Base-by-base conservation (phyloP, 2,329 filamentous ascomycete species). In the Ilyonectria mors-panacis region DNA sequence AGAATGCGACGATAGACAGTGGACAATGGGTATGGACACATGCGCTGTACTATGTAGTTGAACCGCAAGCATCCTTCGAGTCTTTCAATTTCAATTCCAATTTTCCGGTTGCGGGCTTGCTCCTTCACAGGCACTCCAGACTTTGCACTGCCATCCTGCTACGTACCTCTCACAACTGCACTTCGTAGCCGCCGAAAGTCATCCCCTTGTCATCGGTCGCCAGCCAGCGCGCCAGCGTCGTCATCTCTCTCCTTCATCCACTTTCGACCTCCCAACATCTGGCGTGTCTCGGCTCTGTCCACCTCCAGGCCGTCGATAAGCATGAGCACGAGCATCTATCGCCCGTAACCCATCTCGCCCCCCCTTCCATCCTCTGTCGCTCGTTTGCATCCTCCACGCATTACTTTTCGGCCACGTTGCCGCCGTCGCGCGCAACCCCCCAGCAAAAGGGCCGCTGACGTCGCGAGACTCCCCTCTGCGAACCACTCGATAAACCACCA, bases 291-390 rank as follows among this genome's bases (percentile, higher is more conserved):
- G 59, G 62, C 70, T 70, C 65, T 50, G 57, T 65, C 61, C 63
- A 62, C 35, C 59, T 62, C 53, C 45, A 64, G 53, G 60, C 47
- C 62, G 39, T 68, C 57, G 62, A 73, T 63, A 68, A 71, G 73
- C 71, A 73, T 74, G 69, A 65, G 51, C 68, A 59, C 58, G 59
- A 55, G 42, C 50, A 59, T 59, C 19, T 42, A 37, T 64, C 47
- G 9, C 57, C 64, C 44, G 56, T 69, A 64, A 63, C 55, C 21
- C 50, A 50, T 28, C 39, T 28, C 48, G 48, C 26, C 28, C 60
- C 23, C 42, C 9, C 42, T 33, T 53, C 48, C 5, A 39, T 63
- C 47, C 33, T 54, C 44, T 45, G 69, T 69, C 72, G 39, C 73
- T 75, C 68, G 63, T 66, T 75, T 67, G 48, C 55, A 51, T 45